These are phyloP conservation scores for Karstenula rhodostoma DNA, from an alignment of 2,329 filamentous ascomycete genomes.

Conservation along the genomic window DNA sequence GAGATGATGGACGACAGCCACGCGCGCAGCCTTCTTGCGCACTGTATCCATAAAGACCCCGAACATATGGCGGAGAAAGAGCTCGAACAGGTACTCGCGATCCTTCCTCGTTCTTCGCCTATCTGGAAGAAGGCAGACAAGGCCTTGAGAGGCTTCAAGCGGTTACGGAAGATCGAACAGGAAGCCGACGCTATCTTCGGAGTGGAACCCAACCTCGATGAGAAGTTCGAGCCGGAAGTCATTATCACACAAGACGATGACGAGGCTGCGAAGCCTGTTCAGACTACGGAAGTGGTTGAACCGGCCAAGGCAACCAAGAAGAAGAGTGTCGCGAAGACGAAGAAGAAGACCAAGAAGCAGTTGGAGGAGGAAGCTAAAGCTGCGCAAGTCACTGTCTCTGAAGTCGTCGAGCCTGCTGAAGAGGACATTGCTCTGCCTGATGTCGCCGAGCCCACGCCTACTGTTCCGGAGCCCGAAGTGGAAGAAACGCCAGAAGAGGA, in stretches of 20 bases:
- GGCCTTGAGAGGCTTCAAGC: conserved; percentile 62
- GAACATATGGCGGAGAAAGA: conserved; percentile 74
- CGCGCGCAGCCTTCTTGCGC: conserved; percentile 57
- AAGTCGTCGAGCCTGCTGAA: conserved; percentile 54
- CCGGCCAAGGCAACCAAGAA: conserved; percentile 38
- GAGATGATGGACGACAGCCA: conserved; percentile 57
- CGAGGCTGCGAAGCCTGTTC: conserved; percentile 46
- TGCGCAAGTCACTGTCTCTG: conserved; percentile 49
- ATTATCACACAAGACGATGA: conserved; percentile 56
- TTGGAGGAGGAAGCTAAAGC: conserved; percentile 63
- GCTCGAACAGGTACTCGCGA: conserved; percentile 62
- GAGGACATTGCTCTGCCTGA: conserved; percentile 38
- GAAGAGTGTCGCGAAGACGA: conserved; percentile 62
- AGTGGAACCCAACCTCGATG: conserved; percentile 56
- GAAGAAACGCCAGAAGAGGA: conserved; percentile 45
- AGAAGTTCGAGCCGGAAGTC: conserved; percentile 48
- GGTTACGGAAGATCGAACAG: conserved; percentile 80
- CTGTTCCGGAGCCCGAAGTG: conserved; percentile 37
- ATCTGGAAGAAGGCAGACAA: conserved; percentile 80
- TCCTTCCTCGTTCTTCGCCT: conserved; percentile 64
- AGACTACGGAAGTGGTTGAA: conserved; percentile 47
- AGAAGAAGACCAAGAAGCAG: conserved; percentile 83
- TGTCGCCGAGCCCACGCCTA: conserved; percentile 32
- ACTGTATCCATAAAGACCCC: conserved; percentile 66
- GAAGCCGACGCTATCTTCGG: conserved; percentile 77